Evolutionary conservation across 169 alveolate species (phyloP).

Genomic region (Plasmodium cynomolgi): DNA sequence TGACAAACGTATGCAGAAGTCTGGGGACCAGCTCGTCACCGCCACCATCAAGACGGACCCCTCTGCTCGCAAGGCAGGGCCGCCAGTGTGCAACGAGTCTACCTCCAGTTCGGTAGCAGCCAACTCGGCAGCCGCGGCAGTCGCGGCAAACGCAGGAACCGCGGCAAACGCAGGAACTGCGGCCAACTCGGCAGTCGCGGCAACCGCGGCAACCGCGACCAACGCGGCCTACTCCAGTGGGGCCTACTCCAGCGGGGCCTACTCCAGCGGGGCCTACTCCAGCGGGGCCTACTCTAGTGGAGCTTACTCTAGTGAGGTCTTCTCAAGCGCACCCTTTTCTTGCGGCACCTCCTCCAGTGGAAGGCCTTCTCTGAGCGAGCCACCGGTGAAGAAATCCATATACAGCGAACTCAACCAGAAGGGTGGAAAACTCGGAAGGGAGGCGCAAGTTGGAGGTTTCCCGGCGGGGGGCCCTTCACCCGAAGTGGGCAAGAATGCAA

Average conservation of each 20-base stretch:
- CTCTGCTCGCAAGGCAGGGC: background rate
- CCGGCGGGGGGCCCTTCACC: background rate
- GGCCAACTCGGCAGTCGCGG: too few relatives aligned
- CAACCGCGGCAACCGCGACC: too few relatives aligned
- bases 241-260: too few relatives aligned
- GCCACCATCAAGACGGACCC: background rate
- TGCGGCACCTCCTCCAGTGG: background rate
- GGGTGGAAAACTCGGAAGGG: background rate
- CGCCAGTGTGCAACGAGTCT: background rate
- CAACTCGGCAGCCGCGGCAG: background rate
- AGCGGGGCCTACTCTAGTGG: background rate
- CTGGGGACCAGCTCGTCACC: background rate
- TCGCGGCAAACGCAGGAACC: too few relatives aligned
- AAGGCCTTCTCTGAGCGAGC: background rate
- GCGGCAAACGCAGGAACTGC: too few relatives aligned
- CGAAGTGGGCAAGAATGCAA: background rate
- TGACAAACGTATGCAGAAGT: slow-evolving; percentile 4
- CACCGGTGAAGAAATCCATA: background rate
- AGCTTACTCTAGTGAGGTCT: background rate
- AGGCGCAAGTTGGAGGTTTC: background rate
- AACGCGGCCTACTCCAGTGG: too few relatives aligned
- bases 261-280: too few relatives aligned
- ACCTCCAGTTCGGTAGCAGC: background rate
- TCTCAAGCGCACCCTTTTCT: background rate
- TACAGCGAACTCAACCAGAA: background rate